Percentiles rank a stretch among this genome's conserved stretches.
These are phyloP conservation scores for Syzygium syzygioides DNA, from an alignment of 441 rosid genomes.

Conservation along the genomic window DNA sequence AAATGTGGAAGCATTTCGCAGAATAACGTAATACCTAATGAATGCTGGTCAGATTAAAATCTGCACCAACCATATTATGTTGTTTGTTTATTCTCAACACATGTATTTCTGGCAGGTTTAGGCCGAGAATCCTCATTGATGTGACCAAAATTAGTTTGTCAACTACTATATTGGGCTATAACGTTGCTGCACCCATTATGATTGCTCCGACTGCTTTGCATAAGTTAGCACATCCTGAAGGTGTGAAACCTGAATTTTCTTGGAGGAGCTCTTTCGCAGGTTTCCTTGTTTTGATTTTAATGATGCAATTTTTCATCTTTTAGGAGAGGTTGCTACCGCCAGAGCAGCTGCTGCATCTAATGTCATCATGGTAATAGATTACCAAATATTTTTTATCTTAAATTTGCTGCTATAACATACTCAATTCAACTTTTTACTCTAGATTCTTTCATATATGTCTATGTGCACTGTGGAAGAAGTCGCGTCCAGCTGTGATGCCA, in stretches of 20 bases:
- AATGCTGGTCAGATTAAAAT: not conserved
- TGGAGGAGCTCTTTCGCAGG: not conserved
- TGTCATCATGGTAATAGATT: slow-evolving; percentile 56
- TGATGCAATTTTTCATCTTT: not conserved
- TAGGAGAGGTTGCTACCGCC: slow-evolving; percentile 77
- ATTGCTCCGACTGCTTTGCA: slow-evolving; percentile 74
- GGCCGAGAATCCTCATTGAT: slow-evolving; percentile 67
- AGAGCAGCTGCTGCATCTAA: slow-evolving; percentile 74
- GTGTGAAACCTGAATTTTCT: slow-evolving; percentile 21
- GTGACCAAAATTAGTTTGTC: slow-evolving; percentile 50
- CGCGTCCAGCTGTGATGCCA: slow-evolving; percentile 69
- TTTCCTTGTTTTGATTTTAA: not conserved
- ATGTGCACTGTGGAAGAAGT: slow-evolving; percentile 75
- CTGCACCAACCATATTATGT: not conserved
- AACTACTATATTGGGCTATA: slow-evolving; percentile 45
- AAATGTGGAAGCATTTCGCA: slow-evolving; percentile 53
- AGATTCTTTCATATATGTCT: slow-evolving; percentile 62
- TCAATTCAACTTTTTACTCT: slow-evolving; percentile 1
- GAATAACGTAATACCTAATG: slow-evolving; percentile 41
- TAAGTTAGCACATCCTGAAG: slow-evolving; percentile 65
- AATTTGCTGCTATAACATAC: not conserved
- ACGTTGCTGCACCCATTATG: slow-evolving; percentile 59
- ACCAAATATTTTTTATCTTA: not conserved
- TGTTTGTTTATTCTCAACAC: not conserved
- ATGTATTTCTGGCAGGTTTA: slow-evolving; percentile 34